These are phyloP conservation scores for Wolfiporia cocos DNA, from an alignment of 1,284 basidiomycete genomes.

Conservation along the genomic window DNA sequence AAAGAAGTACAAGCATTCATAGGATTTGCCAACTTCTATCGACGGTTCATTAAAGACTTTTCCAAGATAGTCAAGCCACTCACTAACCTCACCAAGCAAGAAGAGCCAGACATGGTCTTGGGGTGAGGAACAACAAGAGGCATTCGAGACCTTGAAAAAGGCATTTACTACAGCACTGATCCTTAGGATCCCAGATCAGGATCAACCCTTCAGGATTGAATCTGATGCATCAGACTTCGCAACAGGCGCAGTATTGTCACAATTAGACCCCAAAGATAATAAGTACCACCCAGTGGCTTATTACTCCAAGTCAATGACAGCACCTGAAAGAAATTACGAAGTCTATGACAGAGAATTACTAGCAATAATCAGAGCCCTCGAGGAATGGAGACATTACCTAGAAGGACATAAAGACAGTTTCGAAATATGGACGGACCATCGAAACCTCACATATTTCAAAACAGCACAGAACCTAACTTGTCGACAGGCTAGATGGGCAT, in stretches of 20 bases:
- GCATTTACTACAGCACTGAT: neutral
- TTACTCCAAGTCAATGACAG: neutral
- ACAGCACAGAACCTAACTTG: slow-evolving; percentile 29
- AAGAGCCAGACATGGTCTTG: slow-evolving; percentile 4
- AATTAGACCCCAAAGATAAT: neutral
- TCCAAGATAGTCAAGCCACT: slow-evolving; percentile 25
- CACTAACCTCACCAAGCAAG: slow-evolving; percentile 7
- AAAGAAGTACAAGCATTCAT: too few species aligned
- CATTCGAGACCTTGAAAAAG: neutral
- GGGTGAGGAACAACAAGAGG: neutral
- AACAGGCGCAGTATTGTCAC: neutral
- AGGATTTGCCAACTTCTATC: too few species aligned
- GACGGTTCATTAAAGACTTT: slow-evolving; percentile 20
- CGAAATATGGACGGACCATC: slow-evolving; percentile 33
- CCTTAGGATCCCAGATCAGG: neutral
- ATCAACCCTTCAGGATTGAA: neutral
- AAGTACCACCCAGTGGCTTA: neutral
- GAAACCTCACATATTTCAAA: slow-evolving; percentile 31
- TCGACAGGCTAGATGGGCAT: slow-evolving; percentile 30
- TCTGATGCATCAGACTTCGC: neutral
- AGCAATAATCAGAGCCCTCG: slow-evolving; percentile 14
- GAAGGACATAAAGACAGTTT: slow-evolving; percentile 25
- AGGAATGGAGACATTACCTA: slow-evolving; percentile 23
- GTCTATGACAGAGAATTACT: slow-evolving; percentile 23
- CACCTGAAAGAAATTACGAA: slow-evolving; percentile 14